Evolutionary conservation across 2,329 filamentous ascomycete genomes (phyloP).

Genomic region (Nigrospora osmanthi): DNA sequence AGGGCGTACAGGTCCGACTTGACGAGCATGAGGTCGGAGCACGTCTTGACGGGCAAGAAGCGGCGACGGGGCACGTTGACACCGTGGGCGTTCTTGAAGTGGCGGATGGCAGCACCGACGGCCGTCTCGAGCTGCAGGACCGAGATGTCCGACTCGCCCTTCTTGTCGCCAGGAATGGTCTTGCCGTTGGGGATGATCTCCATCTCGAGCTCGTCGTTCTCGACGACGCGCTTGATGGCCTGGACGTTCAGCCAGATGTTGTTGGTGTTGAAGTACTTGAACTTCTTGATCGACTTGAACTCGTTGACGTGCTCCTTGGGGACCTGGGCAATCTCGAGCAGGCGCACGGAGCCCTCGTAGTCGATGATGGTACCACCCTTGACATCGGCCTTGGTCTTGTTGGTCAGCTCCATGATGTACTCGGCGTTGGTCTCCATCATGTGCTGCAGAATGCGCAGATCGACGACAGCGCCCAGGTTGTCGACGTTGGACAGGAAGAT

Average conservation of each 20-base stretch:
- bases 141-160: conserved; percentile 96
- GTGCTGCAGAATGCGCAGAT: conserved; percentile 97
- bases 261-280: conserved; percentile 99
- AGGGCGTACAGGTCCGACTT: conserved; percentile 99
- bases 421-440: conserved; percentile 96
- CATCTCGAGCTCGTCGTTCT: conserved; percentile 97
- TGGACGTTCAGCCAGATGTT: conserved; percentile 99
- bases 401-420: conserved; percentile 99
- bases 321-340: conserved; percentile 97
- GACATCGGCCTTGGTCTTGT: conserved; percentile 99
- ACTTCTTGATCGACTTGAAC: conserved; percentile 99
- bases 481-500: conserved; percentile 99
- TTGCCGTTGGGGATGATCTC: conserved; percentile 99
- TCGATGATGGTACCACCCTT: conserved; percentile 99
- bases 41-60: conserved; percentile 99
- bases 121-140: conserved; percentile 98
- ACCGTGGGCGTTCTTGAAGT: conserved; percentile 97
- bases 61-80: conserved; percentile 96
- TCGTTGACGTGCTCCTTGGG: conserved; percentile 99
- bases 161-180: conserved; percentile 97
- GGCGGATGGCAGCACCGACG: conserved; percentile 94
- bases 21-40: conserved; percentile 98
- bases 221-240: conserved; percentile 96
- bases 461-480: conserved; percentile 95
- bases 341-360: conserved; percentile 92